Evolutionary conservation across 208 protist species (phyloP).

Genomic region (Crithidia thermophila): DNA sequence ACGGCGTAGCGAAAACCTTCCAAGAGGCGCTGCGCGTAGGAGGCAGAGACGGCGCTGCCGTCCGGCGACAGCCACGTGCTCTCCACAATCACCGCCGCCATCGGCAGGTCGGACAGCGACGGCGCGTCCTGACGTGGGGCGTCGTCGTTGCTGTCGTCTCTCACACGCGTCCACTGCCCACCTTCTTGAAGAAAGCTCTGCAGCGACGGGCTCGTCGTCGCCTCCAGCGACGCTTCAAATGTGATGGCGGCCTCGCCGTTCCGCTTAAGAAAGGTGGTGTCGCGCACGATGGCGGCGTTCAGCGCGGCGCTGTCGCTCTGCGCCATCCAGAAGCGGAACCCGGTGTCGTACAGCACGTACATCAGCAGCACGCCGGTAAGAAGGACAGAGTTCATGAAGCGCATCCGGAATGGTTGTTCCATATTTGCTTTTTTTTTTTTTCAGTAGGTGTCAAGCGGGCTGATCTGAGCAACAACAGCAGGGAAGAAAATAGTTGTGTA

Average conservation of each 20-base stretch:
- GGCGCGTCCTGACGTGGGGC: no score
- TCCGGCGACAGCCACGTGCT: conserved; percentile 32
- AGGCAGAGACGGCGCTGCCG: conserved; percentile 20
- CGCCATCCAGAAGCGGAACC: conserved; percentile 29
- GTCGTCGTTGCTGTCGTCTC: neutral
- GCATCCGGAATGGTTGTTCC: conserved; percentile 5
- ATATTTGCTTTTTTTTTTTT: no score
- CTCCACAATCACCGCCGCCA: conserved; percentile 44
- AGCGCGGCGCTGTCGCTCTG: conserved; percentile 16
- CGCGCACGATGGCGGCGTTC: conserved; percentile 13
- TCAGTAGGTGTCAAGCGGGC: neutral
- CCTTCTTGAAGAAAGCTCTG: conserved; percentile 9
- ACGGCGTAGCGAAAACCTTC: conserved; percentile 57
- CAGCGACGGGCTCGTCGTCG: neutral
- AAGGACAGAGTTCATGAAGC: conserved; percentile 13
- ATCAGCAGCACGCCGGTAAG: conserved; percentile 21
- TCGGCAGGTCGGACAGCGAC: conserved; percentile 7
- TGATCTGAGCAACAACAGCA: neutral
- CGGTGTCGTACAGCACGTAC: conserved; percentile 27
- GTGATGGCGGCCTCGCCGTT: conserved; percentile 1
- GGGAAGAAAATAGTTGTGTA: no score
- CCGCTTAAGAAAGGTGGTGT: neutral
- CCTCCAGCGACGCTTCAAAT: conserved; percentile 18
- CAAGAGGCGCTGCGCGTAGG: conserved; percentile 47
- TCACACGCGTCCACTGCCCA: neutral